Evolutionary conservation across 768 basidiomycete genomes (phyloP).

Genomic region (Termitomyces sp.): DNA sequence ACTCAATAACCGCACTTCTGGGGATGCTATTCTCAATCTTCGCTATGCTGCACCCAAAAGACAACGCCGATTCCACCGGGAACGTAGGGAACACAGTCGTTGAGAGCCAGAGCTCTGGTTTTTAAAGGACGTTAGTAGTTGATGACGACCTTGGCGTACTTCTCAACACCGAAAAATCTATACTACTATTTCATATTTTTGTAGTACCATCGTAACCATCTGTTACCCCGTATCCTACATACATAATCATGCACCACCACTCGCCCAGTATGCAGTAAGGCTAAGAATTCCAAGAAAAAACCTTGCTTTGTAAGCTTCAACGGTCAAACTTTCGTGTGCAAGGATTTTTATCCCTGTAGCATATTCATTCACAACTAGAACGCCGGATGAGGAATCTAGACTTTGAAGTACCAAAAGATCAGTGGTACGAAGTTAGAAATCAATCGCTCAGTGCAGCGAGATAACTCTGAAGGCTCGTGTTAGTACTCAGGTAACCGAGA

Average conservation of each 20-base stretch:
- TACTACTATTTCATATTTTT: not conserved
- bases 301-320: no score
- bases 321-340: no score
- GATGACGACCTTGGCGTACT: not conserved
- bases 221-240: constrained; percentile 3
- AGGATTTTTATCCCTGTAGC: no score
- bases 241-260: not conserved
- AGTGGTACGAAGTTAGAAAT: not conserved
- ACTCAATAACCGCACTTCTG: constrained; percentile 32
- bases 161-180: not conserved
- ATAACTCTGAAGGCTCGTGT: constrained; percentile 43
- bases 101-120: no score
- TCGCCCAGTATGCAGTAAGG: not conserved
- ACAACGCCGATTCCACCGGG: no score
- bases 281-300: no score
- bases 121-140: not conserved
- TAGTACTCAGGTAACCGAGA: not conserved
- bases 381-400: not conserved
- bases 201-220: constrained; percentile 3
- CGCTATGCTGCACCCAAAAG: constrained; percentile 33
- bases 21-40: constrained; percentile 36
- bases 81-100: not conserved
- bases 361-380: not conserved
- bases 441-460: constrained; percentile 50
- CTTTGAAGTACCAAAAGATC: not conserved